Percentiles rank a stretch among this genome's conserved stretches.
Conservation (phyloP, 1,139 yeast species). For the Taiozyma sp. region DNA sequence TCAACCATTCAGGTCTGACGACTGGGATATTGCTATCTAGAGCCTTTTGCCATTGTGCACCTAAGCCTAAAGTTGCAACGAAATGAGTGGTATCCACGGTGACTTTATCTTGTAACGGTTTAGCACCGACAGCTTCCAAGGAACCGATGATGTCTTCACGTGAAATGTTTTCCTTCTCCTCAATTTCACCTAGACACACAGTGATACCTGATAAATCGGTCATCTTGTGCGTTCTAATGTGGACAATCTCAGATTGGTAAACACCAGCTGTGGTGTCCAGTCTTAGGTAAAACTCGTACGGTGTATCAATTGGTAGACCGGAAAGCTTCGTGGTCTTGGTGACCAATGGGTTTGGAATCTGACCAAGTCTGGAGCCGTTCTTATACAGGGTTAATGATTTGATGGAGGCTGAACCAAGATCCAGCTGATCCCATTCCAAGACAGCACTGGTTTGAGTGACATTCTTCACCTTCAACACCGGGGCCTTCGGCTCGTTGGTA, state of each 20-base stretch:
- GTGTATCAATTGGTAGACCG: slow-evolving; percentile 84
- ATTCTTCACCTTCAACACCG: slow-evolving; percentile 67
- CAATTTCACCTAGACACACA: slow-evolving; percentile 82
- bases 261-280: slow-evolving; percentile 89
- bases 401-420: slow-evolving; percentile 78
- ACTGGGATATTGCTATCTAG: slow-evolving; percentile 86
- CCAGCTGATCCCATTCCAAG: slow-evolving; percentile 86
- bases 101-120: slow-evolving; percentile 68
- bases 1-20: slow-evolving; percentile 95
- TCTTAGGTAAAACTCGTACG: slow-evolving; percentile 74
- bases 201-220: slow-evolving; percentile 93
- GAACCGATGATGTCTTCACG: slow-evolving; percentile 60
- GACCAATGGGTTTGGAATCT: slow-evolving; percentile 79
- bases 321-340: slow-evolving; percentile 84
- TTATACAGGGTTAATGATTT: slow-evolving; percentile 76
- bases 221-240: slow-evolving; percentile 89
- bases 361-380: slow-evolving; percentile 75
- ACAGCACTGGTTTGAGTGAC: slow-evolving; percentile 95
- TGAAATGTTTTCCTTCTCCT: slow-evolving; percentile 53
- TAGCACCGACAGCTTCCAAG: slow-evolving; percentile 75
- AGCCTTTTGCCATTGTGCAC: slow-evolving; percentile 71
- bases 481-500: slow-evolving; percentile 65
- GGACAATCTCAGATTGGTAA: slow-evolving; percentile 62
- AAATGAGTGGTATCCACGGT: slow-evolving; percentile 93
- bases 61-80: slow-evolving; percentile 65